Conservation (phyloP, 1,139 yeast genomes). For the Arxiozyma slooffiae region DNA sequence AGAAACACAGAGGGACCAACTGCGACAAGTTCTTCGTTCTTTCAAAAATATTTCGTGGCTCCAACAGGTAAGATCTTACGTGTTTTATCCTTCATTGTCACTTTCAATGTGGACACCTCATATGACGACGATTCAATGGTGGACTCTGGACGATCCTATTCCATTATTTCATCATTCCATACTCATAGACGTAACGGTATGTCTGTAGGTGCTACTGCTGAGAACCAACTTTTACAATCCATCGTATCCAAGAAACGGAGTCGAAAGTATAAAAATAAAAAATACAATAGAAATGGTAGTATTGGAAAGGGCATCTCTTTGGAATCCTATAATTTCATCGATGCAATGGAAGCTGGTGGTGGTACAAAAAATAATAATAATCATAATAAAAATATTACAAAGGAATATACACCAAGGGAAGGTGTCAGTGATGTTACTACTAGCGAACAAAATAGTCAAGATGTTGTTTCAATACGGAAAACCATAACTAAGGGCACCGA, state of each 20-base stretch:
- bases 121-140: conserved; percentile 11
- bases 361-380: no score
- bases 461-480: background rate
- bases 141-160: conserved; percentile 4
- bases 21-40: background rate
- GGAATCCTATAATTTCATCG: background rate
- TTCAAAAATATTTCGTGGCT: background rate
- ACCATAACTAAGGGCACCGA: background rate
- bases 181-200: no score
- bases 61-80: background rate
- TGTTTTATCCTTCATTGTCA: conserved; percentile 2
- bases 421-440: background rate
- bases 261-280: no score
- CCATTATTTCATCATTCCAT: background rate
- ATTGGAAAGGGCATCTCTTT: background rate
- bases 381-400: background rate
- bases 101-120: conserved; percentile 12
- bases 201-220: no score
- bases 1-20: background rate
- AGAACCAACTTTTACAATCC: background rate
- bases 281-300: no score
- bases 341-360: background rate
- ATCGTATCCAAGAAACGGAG: background rate
- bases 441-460: background rate
- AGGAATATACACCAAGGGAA: background rate